phyloP scores from a whole-genome alignment of 2,329 filamentous ascomycete genomes.

The Sphaerulina vaccinii region DNA sequence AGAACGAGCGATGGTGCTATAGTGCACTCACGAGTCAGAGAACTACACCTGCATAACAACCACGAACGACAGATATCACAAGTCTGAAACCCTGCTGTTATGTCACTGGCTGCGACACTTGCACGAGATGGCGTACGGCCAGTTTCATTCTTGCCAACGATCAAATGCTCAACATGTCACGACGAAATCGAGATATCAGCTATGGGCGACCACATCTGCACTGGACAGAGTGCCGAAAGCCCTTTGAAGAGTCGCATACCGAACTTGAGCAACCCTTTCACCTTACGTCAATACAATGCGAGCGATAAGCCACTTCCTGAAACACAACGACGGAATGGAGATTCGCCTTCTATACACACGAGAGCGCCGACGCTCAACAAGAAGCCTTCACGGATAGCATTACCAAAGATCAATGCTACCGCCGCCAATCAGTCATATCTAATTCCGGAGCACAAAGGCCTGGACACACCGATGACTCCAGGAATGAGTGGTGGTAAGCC shows the following conservation, averaged over 20 bases:
- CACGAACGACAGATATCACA: neutral
- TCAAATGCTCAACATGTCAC: constrained; percentile 84
- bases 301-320: constrained; percentile 10
- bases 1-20: constrained; percentile 4
- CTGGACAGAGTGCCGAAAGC: constrained; percentile 19
- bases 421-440: constrained; percentile 35
- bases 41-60: neutral
- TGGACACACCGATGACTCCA: constrained; percentile 53
- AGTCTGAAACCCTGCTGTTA: constrained; percentile 12
- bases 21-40: constrained; percentile 9
- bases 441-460: constrained; percentile 45
- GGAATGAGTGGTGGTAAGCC: constrained; percentile 36
- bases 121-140: constrained; percentile 49
- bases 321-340: constrained; percentile 9
- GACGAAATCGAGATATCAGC: constrained; percentile 75
- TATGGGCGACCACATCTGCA: constrained; percentile 81
- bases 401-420: constrained; percentile 34
- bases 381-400: constrained; percentile 22
- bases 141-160: constrained; percentile 72
- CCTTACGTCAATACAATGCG: constrained; percentile 24
- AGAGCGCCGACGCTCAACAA: constrained; percentile 19
- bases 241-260: constrained; percentile 22
- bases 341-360: constrained; percentile 10
- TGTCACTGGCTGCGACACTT: constrained; percentile 34
- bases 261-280: constrained; percentile 32